Percentiles rank a stretch among this genome's conserved stretches.
These are phyloP conservation scores for Triticum dicoccoides DNA, from an alignment of 176 grass and related monocot genomes.

Conservation along the genomic window DNA sequence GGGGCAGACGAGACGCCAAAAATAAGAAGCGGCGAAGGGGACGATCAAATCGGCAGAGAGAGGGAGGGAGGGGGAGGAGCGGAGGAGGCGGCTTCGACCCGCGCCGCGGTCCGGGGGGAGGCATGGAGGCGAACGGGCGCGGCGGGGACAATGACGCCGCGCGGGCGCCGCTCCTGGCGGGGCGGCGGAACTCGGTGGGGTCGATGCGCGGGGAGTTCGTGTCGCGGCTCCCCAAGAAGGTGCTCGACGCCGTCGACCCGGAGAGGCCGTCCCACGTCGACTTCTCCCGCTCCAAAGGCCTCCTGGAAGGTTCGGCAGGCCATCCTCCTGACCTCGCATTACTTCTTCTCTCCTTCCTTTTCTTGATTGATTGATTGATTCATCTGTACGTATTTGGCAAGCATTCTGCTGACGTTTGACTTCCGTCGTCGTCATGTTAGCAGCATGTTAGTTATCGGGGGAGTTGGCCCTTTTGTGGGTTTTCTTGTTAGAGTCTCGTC, in stretches of 20 bases:
- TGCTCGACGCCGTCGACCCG: conserved; percentile 64
- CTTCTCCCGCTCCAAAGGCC: conserved; percentile 65
- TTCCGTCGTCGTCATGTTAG: background rate
- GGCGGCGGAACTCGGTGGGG: conserved; percentile 57
- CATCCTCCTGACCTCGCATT: background rate
- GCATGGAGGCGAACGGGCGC: conserved; percentile 32
- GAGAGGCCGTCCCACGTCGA: conserved; percentile 62
- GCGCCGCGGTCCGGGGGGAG: background rate
- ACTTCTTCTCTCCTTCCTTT: background rate
- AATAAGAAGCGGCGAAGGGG: conserved; percentile 13
- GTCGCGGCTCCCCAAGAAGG: conserved; percentile 74
- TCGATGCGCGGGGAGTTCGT: conserved; percentile 73
- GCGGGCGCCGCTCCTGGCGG: conserved; percentile 50
- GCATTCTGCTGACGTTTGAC: background rate
- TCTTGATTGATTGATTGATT: too few relatives aligned
- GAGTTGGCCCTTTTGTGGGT: background rate
- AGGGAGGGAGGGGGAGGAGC: background rate
- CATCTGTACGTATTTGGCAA: background rate
- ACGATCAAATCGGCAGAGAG: conserved; percentile 8
- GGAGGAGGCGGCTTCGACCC: background rate
- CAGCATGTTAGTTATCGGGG: background rate
- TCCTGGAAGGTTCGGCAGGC: conserved; percentile 47
- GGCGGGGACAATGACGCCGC: conserved; percentile 25
- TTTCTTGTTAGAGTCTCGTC: background rate
- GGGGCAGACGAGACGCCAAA: background rate